Evolutionary conservation across 164 flowering plant species (phyloP), one percentile per base, ranked within the genome.

Genomic region (Santalum album): DNA sequence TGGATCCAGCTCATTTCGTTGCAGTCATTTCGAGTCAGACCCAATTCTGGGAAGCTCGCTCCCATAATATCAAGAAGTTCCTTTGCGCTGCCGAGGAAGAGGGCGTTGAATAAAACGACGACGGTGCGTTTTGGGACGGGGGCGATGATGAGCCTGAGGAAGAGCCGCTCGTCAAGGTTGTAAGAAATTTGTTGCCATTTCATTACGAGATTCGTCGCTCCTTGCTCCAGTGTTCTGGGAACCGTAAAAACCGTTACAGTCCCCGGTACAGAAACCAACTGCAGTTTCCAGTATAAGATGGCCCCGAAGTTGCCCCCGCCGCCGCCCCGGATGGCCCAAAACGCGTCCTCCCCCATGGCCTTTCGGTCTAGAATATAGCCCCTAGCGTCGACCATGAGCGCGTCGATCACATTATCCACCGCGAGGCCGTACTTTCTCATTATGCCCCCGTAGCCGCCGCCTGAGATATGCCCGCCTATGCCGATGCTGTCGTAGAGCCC

Each of bases 371-470:
- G 56, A 32, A 64, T 45, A 39, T 39, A 49, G 3, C 69, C 72
- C 24, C 42, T 53, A 7, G 21, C 71, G 45, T 75, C 69, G 7
- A 75, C 60, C 4, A 75, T 61, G 1, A 45, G 45, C 17, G 76
- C 79, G 53, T 75, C 79, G 1, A 69, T 18, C 5, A 72, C 75
- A 43, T 75, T 70, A 39, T 75, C 78, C 10, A 67, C 75, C 3
- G 66, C 73, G 11, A 75, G 78, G 7, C 78, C 78, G 6, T 60
- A 72, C 50, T 72, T 75, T 26, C 79, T 69, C 79, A 75, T 69
- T 71, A 72, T 47, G 21, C 69, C n/a, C 6, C 79, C 79, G 20
- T 75, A 71, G 1, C 71, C 79, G 6, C 74, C 79, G 0, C 78
- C 78, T 0, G 69, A 69, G 14, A 75, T 63, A 52, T 75, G 78